phyloP scores from a whole-genome alignment of 805 yeast genomes.

The Cyberlindnera amylophila region DNA sequence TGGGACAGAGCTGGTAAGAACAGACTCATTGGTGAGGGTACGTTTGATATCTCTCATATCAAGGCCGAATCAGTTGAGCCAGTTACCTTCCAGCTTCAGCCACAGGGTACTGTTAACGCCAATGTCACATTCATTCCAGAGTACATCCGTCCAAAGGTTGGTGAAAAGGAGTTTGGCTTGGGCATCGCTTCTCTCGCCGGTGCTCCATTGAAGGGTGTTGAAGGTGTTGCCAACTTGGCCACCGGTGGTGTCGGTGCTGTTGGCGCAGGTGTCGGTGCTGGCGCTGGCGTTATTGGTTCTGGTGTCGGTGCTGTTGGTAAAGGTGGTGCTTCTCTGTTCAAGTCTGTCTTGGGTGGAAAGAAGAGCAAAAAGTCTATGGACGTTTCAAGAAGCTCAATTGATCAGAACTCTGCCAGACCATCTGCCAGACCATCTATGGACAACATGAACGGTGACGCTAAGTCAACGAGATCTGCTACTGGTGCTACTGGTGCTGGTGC shows the following conservation, averaged over 20 bases:
- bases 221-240: slow-evolving; percentile 38
- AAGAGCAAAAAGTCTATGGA: slow-evolving; percentile 29
- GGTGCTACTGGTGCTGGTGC: slow-evolving; percentile 9
- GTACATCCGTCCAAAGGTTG: slow-evolving; percentile 60
- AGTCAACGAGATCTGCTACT: slow-evolving; percentile 7
- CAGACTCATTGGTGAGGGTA: slow-evolving; percentile 52
- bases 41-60: slow-evolving; percentile 46
- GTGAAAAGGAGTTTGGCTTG: slow-evolving; percentile 38
- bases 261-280: slow-evolving; percentile 36
- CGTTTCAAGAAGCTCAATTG: slow-evolving; percentile 32
- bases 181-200: slow-evolving; percentile 39
- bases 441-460: slow-evolving; percentile 4
- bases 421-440: slow-evolving; percentile 10
- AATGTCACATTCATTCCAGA: slow-evolving; percentile 57
- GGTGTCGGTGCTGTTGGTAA: slow-evolving; percentile 44
- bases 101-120: slow-evolving; percentile 62
- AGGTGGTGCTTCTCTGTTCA: slow-evolving; percentile 41
- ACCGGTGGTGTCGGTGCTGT: slow-evolving; percentile 40
- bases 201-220: slow-evolving; percentile 46
- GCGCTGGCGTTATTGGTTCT: slow-evolving; percentile 44
- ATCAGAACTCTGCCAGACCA: slow-evolving; percentile 2
- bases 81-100: slow-evolving; percentile 48
- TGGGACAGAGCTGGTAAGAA: slow-evolving; percentile 79
- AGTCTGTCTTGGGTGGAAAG: slow-evolving; percentile 30
- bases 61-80: slow-evolving; percentile 42